Conservation (phyloP, 306 rosid species). For the Rosa rugosa region DNA sequence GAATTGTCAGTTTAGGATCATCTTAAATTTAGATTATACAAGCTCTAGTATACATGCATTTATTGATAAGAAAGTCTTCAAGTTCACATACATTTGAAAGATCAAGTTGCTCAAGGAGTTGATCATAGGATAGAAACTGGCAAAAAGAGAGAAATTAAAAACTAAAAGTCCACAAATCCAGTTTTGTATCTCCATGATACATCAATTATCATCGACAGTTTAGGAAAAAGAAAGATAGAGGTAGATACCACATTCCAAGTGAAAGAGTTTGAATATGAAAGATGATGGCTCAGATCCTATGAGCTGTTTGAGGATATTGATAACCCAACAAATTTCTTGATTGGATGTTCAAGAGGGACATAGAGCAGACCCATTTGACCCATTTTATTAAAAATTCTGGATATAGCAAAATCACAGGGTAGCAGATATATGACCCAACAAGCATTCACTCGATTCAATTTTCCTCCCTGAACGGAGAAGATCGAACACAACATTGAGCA, state of each 20-base stretch:
- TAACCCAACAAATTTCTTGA: not conserved
- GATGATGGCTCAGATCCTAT: not conserved
- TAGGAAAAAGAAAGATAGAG: not conserved
- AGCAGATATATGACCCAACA: too few relatives aligned
- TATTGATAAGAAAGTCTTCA: constrained; percentile 24
- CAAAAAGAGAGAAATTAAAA: not conserved
- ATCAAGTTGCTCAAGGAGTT: constrained; percentile 23
- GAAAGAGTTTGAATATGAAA: not conserved
- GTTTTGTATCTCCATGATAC: not conserved
- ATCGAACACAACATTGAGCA: too few relatives aligned
- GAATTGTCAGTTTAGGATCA: not conserved
- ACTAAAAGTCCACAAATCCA: not conserved
- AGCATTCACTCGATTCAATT: too few relatives aligned
- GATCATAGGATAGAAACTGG: constrained; percentile 22
- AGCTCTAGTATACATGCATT: constrained; percentile 12
- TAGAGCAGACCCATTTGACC: not conserved
- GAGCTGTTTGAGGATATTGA: not conserved
- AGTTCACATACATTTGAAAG: constrained; percentile 26
- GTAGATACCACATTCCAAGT: not conserved
- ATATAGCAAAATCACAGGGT: too few relatives aligned
- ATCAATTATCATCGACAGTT: not conserved
- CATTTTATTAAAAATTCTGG: too few relatives aligned
- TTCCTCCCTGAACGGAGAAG: too few relatives aligned
- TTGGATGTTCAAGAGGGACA: not conserved
- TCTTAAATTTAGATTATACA: not conserved